A percentile compares a stretch with the other conserved stretches of the same genome.
phyloP scores from a whole-genome alignment of 2,329 filamentous ascomycete species.

The Seiridium unicorne region DNA sequence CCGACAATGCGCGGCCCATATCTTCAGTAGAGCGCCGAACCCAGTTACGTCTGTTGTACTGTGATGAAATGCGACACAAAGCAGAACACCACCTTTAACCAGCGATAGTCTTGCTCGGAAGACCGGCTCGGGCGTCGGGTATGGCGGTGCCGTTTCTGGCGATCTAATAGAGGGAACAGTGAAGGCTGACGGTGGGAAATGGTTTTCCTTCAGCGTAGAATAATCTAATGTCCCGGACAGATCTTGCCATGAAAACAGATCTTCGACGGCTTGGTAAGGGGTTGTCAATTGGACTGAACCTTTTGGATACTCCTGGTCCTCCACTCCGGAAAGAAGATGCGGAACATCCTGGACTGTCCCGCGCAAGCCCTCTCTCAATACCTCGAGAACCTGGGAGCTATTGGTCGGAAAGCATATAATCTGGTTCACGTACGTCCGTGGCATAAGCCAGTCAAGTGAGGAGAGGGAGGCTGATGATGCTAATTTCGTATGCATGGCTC shows the following conservation, averaged over 20 bases:
- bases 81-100: conserved; percentile 20
- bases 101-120: conserved; percentile 20
- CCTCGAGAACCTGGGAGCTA: conserved; percentile 1
- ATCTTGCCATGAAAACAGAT: conserved; percentile 20
- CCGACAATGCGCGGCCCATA: conserved; percentile 26
- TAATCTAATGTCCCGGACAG: conserved; percentile 20
- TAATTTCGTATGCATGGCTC: too few species aligned
- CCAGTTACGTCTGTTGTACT: conserved; percentile 26
- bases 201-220: conserved; percentile 12
- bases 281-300: conserved; percentile 14
- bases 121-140: conserved; percentile 18
- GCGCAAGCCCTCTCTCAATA: conserved; percentile 16
- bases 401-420: conserved; percentile 24
- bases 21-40: conserved; percentile 21
- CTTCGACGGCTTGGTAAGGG: conserved; percentile 15
- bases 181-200: conserved; percentile 22
- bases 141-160: conserved; percentile 16
- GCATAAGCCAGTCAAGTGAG: conserved; percentile 27
- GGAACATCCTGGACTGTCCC: conserved; percentile 19
- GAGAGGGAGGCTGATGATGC: conserved; percentile 2
- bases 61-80: conserved; percentile 26
- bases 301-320: conserved; percentile 7
- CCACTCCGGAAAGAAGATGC: conserved; percentile 21
- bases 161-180: conserved; percentile 14
- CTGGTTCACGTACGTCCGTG: conserved; percentile 24